phyloP scores from a whole-genome alignment of 2,329 filamentous ascomycete genomes.

The Epichloe hybrida region DNA sequence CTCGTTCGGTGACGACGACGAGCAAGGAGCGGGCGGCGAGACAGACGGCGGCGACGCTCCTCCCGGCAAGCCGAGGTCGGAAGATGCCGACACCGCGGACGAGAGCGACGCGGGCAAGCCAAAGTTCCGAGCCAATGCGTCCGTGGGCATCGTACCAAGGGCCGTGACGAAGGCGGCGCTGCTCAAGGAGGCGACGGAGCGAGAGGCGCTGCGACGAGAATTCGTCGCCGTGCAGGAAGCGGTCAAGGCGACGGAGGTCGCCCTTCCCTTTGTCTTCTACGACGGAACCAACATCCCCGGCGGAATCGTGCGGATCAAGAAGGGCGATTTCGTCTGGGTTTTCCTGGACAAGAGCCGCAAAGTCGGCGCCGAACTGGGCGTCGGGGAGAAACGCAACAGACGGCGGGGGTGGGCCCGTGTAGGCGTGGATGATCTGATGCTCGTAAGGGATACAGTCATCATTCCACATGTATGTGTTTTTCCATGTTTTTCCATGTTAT shows the following conservation, averaged over 20 bases:
- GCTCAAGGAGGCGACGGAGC: conserved; percentile 63
- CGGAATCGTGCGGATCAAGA: conserved; percentile 73
- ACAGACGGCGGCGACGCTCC: background rate
- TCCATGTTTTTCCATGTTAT: conserved; percentile 11
- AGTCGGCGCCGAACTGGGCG: conserved; percentile 70
- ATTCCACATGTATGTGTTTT: conserved; percentile 69
- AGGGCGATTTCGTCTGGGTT: conserved; percentile 85
- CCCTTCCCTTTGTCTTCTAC: conserved; percentile 93
- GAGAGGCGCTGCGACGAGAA: conserved; percentile 67
- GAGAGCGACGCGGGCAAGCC: conserved; percentile 10
- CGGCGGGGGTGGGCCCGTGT: conserved; percentile 83
- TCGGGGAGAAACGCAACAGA: conserved; percentile 52
- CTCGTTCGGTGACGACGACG: conserved; percentile 50
- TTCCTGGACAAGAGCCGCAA: conserved; percentile 88
- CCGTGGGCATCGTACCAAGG: conserved; percentile 54
- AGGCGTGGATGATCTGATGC: conserved; percentile 87
- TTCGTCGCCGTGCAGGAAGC: conserved; percentile 73
- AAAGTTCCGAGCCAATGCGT: conserved; percentile 49
- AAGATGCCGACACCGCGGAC: conserved; percentile 13
- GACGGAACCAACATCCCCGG: conserved; percentile 84
- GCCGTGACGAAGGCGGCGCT: conserved; percentile 57
- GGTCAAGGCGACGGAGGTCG: conserved; percentile 78
- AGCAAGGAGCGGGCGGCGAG: conserved; percentile 43
- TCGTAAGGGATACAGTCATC: conserved; percentile 81
- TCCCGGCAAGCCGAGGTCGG: background rate